Evolutionary conservation across 257 asterid species (phyloP).

Genomic region (Rubia yunnanensis): DNA sequence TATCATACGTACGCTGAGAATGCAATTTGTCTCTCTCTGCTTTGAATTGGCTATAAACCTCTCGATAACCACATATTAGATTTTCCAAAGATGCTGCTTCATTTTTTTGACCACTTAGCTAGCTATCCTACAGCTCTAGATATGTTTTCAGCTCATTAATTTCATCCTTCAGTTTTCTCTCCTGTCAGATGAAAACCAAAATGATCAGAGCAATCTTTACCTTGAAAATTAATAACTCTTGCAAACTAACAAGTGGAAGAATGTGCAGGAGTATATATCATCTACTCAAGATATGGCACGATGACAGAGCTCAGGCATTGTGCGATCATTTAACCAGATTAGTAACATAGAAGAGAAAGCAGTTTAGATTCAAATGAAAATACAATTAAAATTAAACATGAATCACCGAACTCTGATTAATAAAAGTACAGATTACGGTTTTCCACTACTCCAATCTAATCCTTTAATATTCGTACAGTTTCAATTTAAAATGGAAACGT

Average conservation of each 20-base stretch:
- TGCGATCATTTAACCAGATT: background rate
- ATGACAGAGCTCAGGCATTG: background rate
- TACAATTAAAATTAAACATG: background rate
- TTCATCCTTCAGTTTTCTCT: slow-evolving; percentile 64
- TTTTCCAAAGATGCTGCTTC: slow-evolving; percentile 54
- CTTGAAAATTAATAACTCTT: background rate
- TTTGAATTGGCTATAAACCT: slow-evolving; percentile 58
- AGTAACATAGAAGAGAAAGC: background rate
- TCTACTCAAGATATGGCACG: background rate
- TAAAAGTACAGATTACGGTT: background rate
- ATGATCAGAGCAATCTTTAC: background rate
- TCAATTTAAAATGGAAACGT: background rate
- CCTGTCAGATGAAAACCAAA: slow-evolving; percentile 37
- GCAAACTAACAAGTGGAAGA: background rate
- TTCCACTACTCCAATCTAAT: background rate
- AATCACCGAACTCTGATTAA: background rate
- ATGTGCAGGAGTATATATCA: background rate
- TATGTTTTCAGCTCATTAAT: slow-evolving; percentile 67
- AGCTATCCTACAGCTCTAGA: slow-evolving; percentile 54
- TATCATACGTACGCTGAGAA: slow-evolving; percentile 77
- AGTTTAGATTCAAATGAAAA: background rate
- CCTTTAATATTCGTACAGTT: background rate
- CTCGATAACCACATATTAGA: slow-evolving; percentile 67
- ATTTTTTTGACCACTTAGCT: slow-evolving; percentile 52
- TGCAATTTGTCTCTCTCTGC: slow-evolving; percentile 68